A percentile compares a stretch with the other conserved stretches of the same genome.
phyloP scores from a whole-genome alignment of 352 stramenopile species.

The Pythium insidiosum region DNA sequence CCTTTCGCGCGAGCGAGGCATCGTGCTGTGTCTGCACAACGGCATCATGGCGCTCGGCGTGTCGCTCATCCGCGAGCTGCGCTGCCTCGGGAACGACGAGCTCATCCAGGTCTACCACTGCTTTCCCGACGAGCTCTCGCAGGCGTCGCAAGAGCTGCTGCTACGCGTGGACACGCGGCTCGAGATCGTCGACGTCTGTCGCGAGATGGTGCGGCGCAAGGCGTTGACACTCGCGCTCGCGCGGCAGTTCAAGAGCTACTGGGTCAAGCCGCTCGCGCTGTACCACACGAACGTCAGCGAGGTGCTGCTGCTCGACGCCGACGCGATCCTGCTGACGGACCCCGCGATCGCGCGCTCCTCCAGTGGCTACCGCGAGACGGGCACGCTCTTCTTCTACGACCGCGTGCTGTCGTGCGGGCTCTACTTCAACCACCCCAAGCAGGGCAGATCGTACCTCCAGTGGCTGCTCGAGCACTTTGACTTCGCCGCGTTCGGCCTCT shows the following conservation, averaged over 20 bases:
- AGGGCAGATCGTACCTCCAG: conserved; percentile 19
- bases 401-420: conserved; percentile 27
- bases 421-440: conserved; percentile 15
- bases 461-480: conserved; percentile 32
- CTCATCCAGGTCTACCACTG: conserved; percentile 39
- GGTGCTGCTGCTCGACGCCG: conserved; percentile 45
- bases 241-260: conserved; percentile 39
- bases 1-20: conserved; percentile 17
- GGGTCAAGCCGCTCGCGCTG: conserved; percentile 51
- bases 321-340: conserved; percentile 36
- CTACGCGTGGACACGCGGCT: conserved; percentile 27
- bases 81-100: conserved; percentile 30
- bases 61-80: conserved; percentile 50
- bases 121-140: conserved; percentile 33
- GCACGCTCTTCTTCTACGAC: conserved; percentile 67
- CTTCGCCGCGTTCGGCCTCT: conserved; percentile 31
- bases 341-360: conserved; percentile 25
- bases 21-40: conserved; percentile 39
- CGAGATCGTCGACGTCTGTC: conserved; percentile 62
- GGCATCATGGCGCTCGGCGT: conserved; percentile 34
- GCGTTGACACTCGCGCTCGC: conserved; percentile 10
- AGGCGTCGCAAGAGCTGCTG: conserved; percentile 22
- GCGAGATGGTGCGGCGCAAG: conserved; percentile 14
- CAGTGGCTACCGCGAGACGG: conserved; percentile 27
- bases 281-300: conserved; percentile 40